These are phyloP conservation scores for Penicillium freii DNA, from an alignment of 2,329 filamentous ascomycete genomes.

Conservation along the genomic window DNA sequence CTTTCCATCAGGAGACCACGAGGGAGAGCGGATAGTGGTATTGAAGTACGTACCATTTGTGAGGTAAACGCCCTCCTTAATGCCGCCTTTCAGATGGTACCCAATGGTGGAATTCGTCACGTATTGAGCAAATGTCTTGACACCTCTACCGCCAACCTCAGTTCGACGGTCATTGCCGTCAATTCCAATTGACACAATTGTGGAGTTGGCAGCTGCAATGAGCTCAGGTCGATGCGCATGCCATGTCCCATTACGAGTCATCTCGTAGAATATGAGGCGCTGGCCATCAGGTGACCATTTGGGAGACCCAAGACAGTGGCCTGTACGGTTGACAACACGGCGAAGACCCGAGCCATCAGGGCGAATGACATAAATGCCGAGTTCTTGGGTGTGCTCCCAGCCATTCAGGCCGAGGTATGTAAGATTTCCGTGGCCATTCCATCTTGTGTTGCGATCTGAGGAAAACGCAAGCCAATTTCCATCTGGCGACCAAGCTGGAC, in stretches of 20 bases:
- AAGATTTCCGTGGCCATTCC: slow-evolving; percentile 41
- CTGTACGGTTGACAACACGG: background rate
- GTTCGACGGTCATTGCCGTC: slow-evolving; percentile 31
- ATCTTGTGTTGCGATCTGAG: slow-evolving; percentile 45
- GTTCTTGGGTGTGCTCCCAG: slow-evolving; percentile 13
- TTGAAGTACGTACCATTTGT: slow-evolving; percentile 21
- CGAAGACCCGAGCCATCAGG: slow-evolving; percentile 15
- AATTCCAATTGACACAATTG: slow-evolving; percentile 10
- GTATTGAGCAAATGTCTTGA: slow-evolving; percentile 37
- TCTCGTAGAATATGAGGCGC: slow-evolving; percentile 42
- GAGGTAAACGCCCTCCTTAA: slow-evolving; percentile 31
- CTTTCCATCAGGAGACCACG: slow-evolving; percentile 38
- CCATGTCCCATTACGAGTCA: slow-evolving; percentile 41
- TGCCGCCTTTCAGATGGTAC: slow-evolving; percentile 21
- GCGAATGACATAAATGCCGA: slow-evolving; percentile 16
- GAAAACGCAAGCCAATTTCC: slow-evolving; percentile 44
- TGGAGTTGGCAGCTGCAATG: slow-evolving; percentile 25
- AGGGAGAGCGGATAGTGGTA: slow-evolving; percentile 17
- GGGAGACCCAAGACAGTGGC: slow-evolving; percentile 13
- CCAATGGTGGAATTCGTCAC: slow-evolving; percentile 30
- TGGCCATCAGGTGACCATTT: slow-evolving; percentile 41
- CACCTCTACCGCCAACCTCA: slow-evolving; percentile 27
- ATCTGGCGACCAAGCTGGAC: slow-evolving; percentile 44
- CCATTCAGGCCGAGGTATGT: background rate
- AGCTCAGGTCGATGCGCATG: slow-evolving; percentile 31